These are phyloP conservation scores for Globisporangium okanoganense DNA, from an alignment of 352 stramenopile genomes.

Conservation along the genomic window DNA sequence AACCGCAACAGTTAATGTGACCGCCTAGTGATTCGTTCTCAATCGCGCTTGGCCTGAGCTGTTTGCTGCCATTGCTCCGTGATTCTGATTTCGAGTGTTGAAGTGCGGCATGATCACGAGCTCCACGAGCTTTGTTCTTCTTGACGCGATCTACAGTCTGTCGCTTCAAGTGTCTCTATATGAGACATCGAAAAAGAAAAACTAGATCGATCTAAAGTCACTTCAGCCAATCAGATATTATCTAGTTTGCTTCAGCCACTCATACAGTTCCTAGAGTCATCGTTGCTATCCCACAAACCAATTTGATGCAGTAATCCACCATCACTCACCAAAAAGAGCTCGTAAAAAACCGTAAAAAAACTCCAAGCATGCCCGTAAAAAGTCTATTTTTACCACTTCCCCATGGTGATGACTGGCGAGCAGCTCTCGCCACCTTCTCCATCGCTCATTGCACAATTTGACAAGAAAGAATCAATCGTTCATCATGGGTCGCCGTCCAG, in stretches of 20 bases:
- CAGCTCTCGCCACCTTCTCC: neutral
- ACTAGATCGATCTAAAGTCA: too few species aligned
- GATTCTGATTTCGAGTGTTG: neutral
- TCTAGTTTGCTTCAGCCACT: neutral
- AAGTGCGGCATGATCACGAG: neutral
- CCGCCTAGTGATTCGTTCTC: too few species aligned
- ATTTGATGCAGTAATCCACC: slow-evolving; percentile 5
- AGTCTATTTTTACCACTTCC: neutral
- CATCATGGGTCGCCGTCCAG: slow-evolving; percentile 80
- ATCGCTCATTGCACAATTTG: slow-evolving; percentile 11
- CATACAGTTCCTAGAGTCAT: neutral
- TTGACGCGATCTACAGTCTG: neutral
- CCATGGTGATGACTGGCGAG: slow-evolving; percentile 3
- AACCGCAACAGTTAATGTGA: too few species aligned
- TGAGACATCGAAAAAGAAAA: neutral
- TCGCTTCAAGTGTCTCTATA: too few species aligned
- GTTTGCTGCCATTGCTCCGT: too few species aligned
- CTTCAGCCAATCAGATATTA: neutral
- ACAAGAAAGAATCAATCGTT: slow-evolving; percentile 14
- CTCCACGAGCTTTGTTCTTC: neutral
- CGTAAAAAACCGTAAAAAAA: slow-evolving; percentile 3
- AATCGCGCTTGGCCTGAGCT: too few species aligned
- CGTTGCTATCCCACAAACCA: neutral
- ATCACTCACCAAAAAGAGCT: neutral
- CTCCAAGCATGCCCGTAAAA: neutral